Conservation (phyloP, 352 stramenopile species). For the Phytopythium sindhum region DNA sequence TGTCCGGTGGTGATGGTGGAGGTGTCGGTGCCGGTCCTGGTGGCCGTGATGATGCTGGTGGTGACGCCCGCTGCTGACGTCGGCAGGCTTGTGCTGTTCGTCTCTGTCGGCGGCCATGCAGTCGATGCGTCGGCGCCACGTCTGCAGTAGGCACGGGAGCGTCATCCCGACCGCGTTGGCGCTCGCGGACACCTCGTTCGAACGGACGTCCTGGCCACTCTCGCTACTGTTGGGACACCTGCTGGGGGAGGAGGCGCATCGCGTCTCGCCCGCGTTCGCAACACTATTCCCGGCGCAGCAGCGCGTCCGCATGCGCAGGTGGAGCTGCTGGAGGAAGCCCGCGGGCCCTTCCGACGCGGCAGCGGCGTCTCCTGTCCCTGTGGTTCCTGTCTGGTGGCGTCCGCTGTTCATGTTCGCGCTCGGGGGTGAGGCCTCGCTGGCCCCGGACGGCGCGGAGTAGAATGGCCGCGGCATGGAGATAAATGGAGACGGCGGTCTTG, state of each 20-base stretch:
- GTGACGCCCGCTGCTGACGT: neutral
- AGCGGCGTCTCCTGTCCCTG: neutral
- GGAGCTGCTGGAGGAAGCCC: slow-evolving; percentile 7
- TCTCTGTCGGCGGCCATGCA: slow-evolving; percentile 12
- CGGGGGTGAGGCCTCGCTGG: neutral
- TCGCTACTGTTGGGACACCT: neutral
- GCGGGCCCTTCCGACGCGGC: neutral
- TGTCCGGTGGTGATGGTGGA: neutral
- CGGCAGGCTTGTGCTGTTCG: neutral
- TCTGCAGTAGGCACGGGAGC: slow-evolving; percentile 24
- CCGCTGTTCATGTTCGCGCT: neutral
- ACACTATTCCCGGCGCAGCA: neutral
- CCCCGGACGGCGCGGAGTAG: neutral
- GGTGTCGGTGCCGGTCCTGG: neutral
- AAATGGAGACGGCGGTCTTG: neutral
- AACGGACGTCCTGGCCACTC: neutral
- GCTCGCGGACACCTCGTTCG: neutral
- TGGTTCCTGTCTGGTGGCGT: neutral
- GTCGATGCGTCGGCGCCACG: slow-evolving; percentile 29
- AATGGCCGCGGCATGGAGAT: slow-evolving; percentile 4
- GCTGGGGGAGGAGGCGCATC: neutral
- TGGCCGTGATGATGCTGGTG: neutral
- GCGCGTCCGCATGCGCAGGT: slow-evolving; percentile 5
- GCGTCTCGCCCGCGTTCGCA: neutral
- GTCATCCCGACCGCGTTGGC: neutral